phyloP scores from a whole-genome alignment of 2,329 filamentous ascomycete genomes.

The Metarhizium robertsii region DNA sequence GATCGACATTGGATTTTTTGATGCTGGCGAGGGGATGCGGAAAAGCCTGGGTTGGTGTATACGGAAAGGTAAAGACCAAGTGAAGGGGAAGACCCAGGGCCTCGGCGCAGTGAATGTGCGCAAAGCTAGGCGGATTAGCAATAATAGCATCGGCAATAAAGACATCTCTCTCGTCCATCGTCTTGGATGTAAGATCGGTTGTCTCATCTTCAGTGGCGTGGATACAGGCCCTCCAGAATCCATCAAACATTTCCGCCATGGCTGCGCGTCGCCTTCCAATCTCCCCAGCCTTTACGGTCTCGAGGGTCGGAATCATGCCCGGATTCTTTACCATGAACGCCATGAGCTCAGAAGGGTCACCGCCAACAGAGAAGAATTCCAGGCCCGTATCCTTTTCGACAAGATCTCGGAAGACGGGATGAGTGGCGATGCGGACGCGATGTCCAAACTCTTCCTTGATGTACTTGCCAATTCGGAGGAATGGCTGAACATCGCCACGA shows the following conservation, averaged over 20 bases:
- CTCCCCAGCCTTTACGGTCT: constrained; percentile 65
- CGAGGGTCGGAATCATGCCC: constrained; percentile 64
- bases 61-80: constrained; percentile 85
- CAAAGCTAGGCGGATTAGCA: constrained; percentile 71
- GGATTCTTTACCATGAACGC: constrained; percentile 84
- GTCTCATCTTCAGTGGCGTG: constrained; percentile 58
- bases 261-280: constrained; percentile 55
- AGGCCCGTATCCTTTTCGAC: constrained; percentile 62
- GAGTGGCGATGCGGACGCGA: constrained; percentile 68
- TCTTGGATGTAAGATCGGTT: constrained; percentile 49
- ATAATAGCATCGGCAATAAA: constrained; percentile 76
- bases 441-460: constrained; percentile 64
- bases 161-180: constrained; percentile 52
- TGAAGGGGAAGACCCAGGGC: constrained; percentile 68
- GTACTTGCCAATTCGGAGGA: constrained; percentile 64
- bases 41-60: constrained; percentile 65
- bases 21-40: constrained; percentile 72
- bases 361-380: constrained; percentile 74
- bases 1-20: constrained; percentile 61
- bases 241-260: constrained; percentile 77
- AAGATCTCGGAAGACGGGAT: constrained; percentile 68
- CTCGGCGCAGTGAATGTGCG: constrained; percentile 72
- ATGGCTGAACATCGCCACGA: constrained; percentile 72
- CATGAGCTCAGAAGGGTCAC: constrained; percentile 74
- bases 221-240: constrained; percentile 72